Conservation (phyloP, 2,329 filamentous ascomycete genomes). For the Aspergillus tanneri region DNA sequence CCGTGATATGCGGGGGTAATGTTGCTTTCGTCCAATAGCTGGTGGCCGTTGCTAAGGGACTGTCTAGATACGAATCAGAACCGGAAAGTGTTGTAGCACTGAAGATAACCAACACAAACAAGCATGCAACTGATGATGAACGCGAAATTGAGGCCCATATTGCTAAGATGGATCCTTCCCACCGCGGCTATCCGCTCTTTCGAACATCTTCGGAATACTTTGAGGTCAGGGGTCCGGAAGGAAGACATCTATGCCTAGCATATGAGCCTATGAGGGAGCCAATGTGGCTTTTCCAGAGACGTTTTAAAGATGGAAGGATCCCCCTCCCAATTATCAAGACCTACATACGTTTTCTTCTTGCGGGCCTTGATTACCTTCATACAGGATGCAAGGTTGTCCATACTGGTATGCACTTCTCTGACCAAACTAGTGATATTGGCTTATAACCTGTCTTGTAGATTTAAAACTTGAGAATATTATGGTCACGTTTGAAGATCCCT, state of each 20-base stretch:
- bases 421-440: background rate
- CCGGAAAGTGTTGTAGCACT: constrained; percentile 24
- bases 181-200: constrained; percentile 21
- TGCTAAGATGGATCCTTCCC: constrained; percentile 23
- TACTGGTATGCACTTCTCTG: constrained; percentile 28
- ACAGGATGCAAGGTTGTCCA: constrained; percentile 41
- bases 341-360: constrained; percentile 37
- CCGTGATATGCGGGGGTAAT: constrained; percentile 32
- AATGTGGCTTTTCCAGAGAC: constrained; percentile 30
- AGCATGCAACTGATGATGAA: constrained; percentile 18
- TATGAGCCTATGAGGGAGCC: constrained; percentile 40
- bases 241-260: constrained; percentile 35
- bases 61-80: constrained; percentile 13
- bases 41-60: background rate
- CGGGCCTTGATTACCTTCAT: constrained; percentile 45
- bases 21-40: background rate
- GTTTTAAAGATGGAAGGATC: constrained; percentile 27
- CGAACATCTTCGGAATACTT: constrained; percentile 27
- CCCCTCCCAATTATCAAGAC: constrained; percentile 31
- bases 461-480: constrained; percentile 45
- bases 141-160: constrained; percentile 32
- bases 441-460: constrained; percentile 22
- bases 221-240: constrained; percentile 21
- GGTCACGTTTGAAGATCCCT: constrained; percentile 25
- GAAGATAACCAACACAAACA: constrained; percentile 30